A percentile compares a stretch with the other conserved stretches of the same genome.
phyloP scores from a whole-genome alignment of 1,284 basidiomycete genomes.

The Tylopilus sp. region DNA sequence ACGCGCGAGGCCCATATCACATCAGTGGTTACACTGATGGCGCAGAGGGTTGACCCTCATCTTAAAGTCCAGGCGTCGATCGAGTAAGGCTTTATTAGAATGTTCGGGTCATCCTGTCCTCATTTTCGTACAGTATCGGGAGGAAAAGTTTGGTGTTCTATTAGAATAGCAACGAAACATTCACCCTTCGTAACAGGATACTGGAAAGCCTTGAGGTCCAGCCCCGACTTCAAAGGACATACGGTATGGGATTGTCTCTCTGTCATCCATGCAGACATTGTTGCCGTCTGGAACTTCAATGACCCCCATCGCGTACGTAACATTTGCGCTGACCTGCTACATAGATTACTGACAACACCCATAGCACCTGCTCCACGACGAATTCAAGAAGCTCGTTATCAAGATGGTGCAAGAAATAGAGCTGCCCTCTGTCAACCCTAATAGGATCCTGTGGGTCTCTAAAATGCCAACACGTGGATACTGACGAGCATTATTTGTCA shows the following conservation, averaged over 20 bases:
- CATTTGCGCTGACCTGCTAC: no score
- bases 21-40: neutral
- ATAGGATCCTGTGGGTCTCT: neutral
- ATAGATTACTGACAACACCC: neutral
- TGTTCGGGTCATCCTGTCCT: neutral
- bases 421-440: neutral
- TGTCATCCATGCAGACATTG: slow-evolving; percentile 7
- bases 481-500: neutral
- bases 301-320: slow-evolving; percentile 1
- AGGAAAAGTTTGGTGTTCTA: neutral
- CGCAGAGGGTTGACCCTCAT: neutral
- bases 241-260: slow-evolving; percentile 2
- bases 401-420: neutral
- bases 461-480: neutral
- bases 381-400: slow-evolving; percentile 6
- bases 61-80: slow-evolving; percentile 1
- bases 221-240: neutral
- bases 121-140: slow-evolving; percentile 1
- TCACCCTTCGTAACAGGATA: neutral
- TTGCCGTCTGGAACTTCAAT: slow-evolving; percentile 8
- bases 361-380: neutral
- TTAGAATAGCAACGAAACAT: neutral
- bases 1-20: neutral
- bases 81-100: neutral
- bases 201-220: slow-evolving; percentile 6